phyloP scores from a whole-genome alignment of 164 flowering plant genomes.

The Dillenia turbinata region DNA sequence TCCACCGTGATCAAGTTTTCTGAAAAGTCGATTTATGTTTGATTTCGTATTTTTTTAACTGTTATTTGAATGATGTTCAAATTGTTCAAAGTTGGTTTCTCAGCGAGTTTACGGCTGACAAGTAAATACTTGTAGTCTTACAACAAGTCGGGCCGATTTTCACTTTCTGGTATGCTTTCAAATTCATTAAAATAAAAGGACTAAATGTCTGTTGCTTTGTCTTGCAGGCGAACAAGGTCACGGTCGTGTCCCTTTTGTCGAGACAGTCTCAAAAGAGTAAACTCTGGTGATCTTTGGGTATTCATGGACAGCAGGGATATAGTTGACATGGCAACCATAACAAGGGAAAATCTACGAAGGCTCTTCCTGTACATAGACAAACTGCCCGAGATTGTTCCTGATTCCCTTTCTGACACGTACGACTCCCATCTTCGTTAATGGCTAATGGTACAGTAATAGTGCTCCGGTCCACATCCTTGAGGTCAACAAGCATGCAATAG shows the following conservation, averaged over 20 bases:
- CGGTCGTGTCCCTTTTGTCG: conserved; percentile 89
- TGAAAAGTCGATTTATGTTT: no score
- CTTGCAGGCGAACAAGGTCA: conserved; percentile 66
- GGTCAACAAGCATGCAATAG: conserved; percentile 2
- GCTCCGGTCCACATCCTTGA: background rate
- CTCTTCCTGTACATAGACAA: conserved; percentile 75
- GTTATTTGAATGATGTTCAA: no score
- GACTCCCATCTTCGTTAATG: conserved; percentile 27
- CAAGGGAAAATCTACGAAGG: conserved; percentile 65
- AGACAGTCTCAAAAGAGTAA: conserved; percentile 69
- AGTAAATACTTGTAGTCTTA: background rate
- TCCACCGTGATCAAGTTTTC: no score
- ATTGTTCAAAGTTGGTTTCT: no score
- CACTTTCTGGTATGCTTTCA: background rate
- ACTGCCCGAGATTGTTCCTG: conserved; percentile 61
- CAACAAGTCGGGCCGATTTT: background rate
- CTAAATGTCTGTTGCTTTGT: conserved; percentile 1
- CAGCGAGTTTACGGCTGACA: background rate
- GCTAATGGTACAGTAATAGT: conserved; percentile 2
- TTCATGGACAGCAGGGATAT: conserved; percentile 57
- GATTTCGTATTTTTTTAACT: no score
- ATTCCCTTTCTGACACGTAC: conserved; percentile 45
- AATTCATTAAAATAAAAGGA: background rate
- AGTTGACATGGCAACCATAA: conserved; percentile 53
- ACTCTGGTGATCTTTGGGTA: conserved; percentile 82